Evolutionary conservation across 345 rosid species (phyloP).

Genomic region (Passiflora organensis): DNA sequence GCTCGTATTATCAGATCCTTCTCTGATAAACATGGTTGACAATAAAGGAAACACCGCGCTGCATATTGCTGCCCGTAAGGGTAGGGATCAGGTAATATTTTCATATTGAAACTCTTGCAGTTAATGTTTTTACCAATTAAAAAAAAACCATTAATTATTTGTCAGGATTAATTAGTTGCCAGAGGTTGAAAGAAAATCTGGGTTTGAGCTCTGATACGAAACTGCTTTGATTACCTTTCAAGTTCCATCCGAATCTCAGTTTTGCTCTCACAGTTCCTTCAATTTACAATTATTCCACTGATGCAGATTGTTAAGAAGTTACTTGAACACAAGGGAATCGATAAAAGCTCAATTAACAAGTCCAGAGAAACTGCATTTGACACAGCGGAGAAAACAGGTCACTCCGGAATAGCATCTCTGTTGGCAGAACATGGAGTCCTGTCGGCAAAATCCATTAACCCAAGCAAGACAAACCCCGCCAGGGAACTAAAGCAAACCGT

Average conservation of each 20-base stretch:
- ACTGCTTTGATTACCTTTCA: neutral
- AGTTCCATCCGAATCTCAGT: too few relatives aligned
- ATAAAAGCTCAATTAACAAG: slow-evolving; percentile 51
- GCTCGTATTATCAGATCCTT: slow-evolving; percentile 41
- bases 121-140: too few relatives aligned
- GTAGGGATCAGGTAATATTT: slow-evolving; percentile 54
- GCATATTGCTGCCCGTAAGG: slow-evolving; percentile 73
- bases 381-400: slow-evolving; percentile 58
- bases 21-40: slow-evolving; percentile 61
- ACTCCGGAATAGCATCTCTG: slow-evolving; percentile 37
- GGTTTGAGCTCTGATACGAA: neutral
- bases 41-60: slow-evolving; percentile 74
- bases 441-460: slow-evolving; percentile 53
- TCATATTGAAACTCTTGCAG: too few relatives aligned
- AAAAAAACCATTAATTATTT: too few relatives aligned
- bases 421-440: slow-evolving; percentile 49
- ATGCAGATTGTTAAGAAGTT: slow-evolving; percentile 59
- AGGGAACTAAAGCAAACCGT: slow-evolving; percentile 76
- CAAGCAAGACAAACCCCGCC: slow-evolving; percentile 30
- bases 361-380: slow-evolving; percentile 73
- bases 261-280: neutral
- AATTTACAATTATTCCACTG: slow-evolving; percentile 7
- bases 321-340: slow-evolving; percentile 34
- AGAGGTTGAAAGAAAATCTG: neutral
- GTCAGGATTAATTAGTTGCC: neutral